Evolutionary conservation across 2,329 filamentous ascomycete genomes (phyloP).

Genomic region (Curvularia spicifera): DNA sequence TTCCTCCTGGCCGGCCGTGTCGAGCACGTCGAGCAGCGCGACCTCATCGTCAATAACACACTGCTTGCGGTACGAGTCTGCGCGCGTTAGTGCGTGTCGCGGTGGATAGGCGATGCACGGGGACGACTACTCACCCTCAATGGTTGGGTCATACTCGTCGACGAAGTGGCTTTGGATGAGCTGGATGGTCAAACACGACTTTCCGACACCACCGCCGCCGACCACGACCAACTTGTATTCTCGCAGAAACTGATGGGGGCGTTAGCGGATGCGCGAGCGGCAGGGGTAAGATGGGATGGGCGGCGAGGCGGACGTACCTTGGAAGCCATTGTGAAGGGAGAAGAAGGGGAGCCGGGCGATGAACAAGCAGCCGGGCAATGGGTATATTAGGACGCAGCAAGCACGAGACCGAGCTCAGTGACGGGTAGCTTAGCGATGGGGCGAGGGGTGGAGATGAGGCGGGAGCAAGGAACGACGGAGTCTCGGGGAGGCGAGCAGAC

Average conservation of each 20-base stretch:
- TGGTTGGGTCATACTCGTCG: slow-evolving; percentile 98
- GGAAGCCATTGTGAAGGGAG: slow-evolving; percentile 44
- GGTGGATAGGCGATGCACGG: slow-evolving; percentile 2
- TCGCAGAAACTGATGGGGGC: slow-evolving; percentile 55
- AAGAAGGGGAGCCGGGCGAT: slow-evolving; percentile 19
- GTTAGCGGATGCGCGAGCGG: slow-evolving; percentile 30
- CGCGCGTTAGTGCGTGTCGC: slow-evolving; percentile 17
- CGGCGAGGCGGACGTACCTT: slow-evolving; percentile 37
- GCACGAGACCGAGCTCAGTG: slow-evolving; percentile 8
- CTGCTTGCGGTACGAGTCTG: slow-evolving; percentile 99
- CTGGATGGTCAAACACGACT: slow-evolving; percentile 98
- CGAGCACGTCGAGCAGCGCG: slow-evolving; percentile 94
- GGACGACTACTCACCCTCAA: slow-evolving; percentile 74
- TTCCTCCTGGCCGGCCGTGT: slow-evolving; percentile 98
- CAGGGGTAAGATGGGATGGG: slow-evolving; percentile 1
- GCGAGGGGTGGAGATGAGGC: slow-evolving; percentile 1
- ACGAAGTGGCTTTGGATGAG: slow-evolving; percentile 86
- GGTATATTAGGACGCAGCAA: slow-evolving; percentile 9
- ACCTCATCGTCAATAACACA: slow-evolving; percentile 99
- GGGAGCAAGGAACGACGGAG: slow-evolving; percentile 11
- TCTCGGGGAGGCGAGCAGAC: slow-evolving; percentile 1
- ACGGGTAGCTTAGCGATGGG: slow-evolving; percentile 7
- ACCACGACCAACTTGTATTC: slow-evolving; percentile 78
- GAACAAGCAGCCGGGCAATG: slow-evolving; percentile 6
- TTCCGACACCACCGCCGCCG: slow-evolving; percentile 96